These are phyloP conservation scores for Cercophora samala DNA, from an alignment of 495 filamentous ascomycete genomes.

Conservation along the genomic window DNA sequence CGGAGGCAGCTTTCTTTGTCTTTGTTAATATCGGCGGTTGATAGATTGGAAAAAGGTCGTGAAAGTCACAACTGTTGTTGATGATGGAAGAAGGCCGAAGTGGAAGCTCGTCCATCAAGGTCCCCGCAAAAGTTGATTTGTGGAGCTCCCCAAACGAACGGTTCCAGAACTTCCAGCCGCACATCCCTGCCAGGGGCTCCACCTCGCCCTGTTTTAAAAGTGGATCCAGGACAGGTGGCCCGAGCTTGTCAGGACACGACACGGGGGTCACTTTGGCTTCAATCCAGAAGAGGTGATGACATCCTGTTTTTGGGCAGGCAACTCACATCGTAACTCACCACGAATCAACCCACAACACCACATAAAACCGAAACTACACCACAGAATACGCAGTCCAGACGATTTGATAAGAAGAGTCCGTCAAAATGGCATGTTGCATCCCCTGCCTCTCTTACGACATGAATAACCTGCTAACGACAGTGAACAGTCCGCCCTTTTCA, in stretches of 20 bases:
- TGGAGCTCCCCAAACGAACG: neutral
- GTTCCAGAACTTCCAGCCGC: neutral
- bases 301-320: neutral
- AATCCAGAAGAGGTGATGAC: slow-evolving; percentile 1
- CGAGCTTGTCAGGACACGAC: neutral
- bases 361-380: too few species aligned
- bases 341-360: neutral
- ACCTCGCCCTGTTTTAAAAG: neutral
- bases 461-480: slow-evolving; percentile 28
- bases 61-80: neutral
- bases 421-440: slow-evolving; percentile 24
- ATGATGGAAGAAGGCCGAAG: neutral
- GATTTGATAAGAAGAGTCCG: neutral
- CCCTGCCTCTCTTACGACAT: neutral
- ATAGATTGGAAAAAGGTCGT: neutral
- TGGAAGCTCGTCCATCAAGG: neutral
- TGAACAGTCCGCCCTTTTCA: slow-evolving; percentile 86
- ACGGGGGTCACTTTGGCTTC: neutral
- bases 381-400: too few species aligned
- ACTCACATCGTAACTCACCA: neutral
- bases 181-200: neutral
- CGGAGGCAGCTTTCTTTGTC: too few species aligned
- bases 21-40: neutral
- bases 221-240: neutral
- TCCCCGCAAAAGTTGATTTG: neutral